Evolutionary conservation across 1,284 basidiomycete species (phyloP), one percentile per base, ranked within the genome.

Genomic region (Takashimella tepidaria): DNA sequence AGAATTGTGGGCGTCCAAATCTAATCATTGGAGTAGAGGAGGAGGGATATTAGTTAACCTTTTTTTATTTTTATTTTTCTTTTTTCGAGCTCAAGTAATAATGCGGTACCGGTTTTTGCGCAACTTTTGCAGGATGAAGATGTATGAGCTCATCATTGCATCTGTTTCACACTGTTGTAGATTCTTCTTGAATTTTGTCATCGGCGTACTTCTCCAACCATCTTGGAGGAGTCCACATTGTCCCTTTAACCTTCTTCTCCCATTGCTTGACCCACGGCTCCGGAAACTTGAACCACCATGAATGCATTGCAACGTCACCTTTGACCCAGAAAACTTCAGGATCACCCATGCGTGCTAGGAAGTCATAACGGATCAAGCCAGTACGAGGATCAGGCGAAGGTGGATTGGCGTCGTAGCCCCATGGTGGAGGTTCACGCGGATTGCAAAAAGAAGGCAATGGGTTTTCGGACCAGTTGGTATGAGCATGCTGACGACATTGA

Each of bases 221-320:
- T 5, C 44, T 41, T 6, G 62, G 62, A n/a, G 60, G 56, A 12
- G 20, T 41, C 62, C 62, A 62, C 46, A 60, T 50, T 31, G 16
- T 44, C 21, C 62, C 62, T 58, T 62, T 41, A 20, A 58, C 49
- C 47, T 42, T 26, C 47, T 49, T 47, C 16, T 21, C 12, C 60
- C 60, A 64, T 27, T 60, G 56, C 49, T 55, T 50, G 41, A 50
- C 50, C 37, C 51, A 64, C 16, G 27, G 8, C 22, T 62, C 56
- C 13, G 27, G 45, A 8, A 49, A 52, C 51, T 64, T 64, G 58
- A 58, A 60, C 56, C 58, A 57, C 58, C 56, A 60, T 13, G 53
- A 54, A 49, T 64, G 62, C 45, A 41, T 50, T 41, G 52, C 60
- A 10, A 64, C 22, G 48, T 64, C 60, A 13, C 58, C 58, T 40